phyloP scores from a whole-genome alignment of 768 basidiomycete species.

The Lentinula aciculospora region DNA sequence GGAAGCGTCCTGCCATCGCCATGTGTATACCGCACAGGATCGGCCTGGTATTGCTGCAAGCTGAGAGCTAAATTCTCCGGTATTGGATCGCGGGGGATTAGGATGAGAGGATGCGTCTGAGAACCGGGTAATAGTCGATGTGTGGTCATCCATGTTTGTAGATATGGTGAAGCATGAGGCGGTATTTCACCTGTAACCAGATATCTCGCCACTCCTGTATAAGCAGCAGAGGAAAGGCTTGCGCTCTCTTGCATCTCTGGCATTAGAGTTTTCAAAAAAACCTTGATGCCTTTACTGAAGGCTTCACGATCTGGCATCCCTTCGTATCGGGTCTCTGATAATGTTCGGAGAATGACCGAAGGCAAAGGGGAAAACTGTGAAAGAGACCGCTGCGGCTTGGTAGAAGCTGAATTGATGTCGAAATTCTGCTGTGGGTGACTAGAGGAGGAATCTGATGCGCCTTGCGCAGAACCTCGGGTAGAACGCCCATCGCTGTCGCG shows the following conservation, averaged over 20 bases:
- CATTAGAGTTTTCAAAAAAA: constrained; percentile 2
- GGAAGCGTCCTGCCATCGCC: constrained; percentile 8
- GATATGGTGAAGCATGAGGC: background rate
- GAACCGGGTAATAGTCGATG: constrained; percentile 6
- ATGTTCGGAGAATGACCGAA: background rate
- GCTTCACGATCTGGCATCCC: constrained; percentile 2
- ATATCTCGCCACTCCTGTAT: constrained; percentile 2
- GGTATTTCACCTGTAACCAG: constrained; percentile 1
- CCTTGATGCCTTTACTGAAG: background rate
- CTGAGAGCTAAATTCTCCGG: background rate
- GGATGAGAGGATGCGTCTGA: constrained; percentile 3
- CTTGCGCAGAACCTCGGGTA: background rate
- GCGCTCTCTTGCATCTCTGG: constrained; percentile 8
- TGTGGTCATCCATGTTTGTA: constrained; percentile 6
- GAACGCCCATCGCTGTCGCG: background rate
- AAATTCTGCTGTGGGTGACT: background rate
- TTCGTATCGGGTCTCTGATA: background rate
- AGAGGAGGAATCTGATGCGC: background rate
- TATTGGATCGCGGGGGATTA: constrained; percentile 6
- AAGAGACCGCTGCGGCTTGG: background rate
- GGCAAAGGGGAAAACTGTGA: constrained; percentile 4
- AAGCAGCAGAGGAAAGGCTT: background rate
- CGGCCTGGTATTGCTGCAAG: background rate
- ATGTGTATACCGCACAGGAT: background rate
- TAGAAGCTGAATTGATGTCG: background rate